Evolutionary conservation across 202 grass and related monocot species (phyloP), one percentile per base, ranked within the genome.

Genomic region (Digitaria exilis): DNA sequence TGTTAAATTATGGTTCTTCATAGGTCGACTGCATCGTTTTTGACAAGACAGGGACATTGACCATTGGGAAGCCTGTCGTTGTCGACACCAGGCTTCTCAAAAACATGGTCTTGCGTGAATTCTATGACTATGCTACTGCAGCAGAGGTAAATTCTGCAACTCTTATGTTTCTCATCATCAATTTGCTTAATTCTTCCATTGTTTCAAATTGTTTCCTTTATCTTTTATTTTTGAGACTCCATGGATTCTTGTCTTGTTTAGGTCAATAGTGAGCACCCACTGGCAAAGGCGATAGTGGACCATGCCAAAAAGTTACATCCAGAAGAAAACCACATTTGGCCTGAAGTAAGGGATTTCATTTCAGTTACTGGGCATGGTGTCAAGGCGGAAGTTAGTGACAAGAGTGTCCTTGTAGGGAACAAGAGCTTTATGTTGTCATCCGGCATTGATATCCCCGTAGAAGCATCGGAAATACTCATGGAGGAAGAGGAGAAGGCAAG

Each of bases 1-100:
- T 76, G 62, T 58, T 44, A 50, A 83, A 16, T 48, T 42, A 41
- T 71, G 57, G 4, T 0, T 63, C 70, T 71, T 71, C 72, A 46
- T 78, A 98, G 96, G 93, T 95, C 59, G 85, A 96, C 62, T 98
- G 96, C 81, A 83, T 98, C 43, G 70, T 98, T 75, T 96, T 98
- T 49, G 93, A 98, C 59, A 96, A 98, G 83, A 98, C 96, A 62
- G 96, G 96, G 69, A 98, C 96, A 6, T 74, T 98, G 17, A 98
- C 96, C 30, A 89, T 85, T 10, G 96, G 96, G 75, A 94, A 94
- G 64, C 90, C 96, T 68, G 80, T 90, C 45, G 91, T 98, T 43
- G 93, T 98, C 63, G 87, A 66, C 51, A 96, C 89, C 24, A 93
- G 77, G 71, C 89, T 98, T 45, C 71, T 98, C 1, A 93, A 87